phyloP scores from a whole-genome alignment of 257 asterid species.

The Lycium ferocissimum region DNA sequence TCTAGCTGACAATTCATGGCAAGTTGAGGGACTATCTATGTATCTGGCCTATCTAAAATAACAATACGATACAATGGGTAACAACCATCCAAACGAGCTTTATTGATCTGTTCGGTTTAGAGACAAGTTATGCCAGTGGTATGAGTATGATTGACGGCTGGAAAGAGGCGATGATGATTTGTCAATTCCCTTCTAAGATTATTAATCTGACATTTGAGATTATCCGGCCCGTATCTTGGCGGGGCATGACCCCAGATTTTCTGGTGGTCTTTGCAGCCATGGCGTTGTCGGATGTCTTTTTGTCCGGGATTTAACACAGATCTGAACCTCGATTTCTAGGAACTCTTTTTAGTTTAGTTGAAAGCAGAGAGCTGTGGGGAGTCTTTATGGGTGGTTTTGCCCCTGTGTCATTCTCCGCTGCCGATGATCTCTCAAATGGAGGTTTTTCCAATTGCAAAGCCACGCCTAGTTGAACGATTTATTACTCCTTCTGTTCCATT shows the following conservation, averaged over 20 bases:
- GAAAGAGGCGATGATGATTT: constrained; percentile 21
- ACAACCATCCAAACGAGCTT: neutral
- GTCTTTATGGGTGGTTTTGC: constrained; percentile 36
- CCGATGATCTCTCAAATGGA: constrained; percentile 38
- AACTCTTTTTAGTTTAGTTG: constrained; percentile 30
- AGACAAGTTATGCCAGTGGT: neutral
- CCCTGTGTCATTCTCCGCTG: constrained; percentile 25
- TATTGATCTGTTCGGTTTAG: neutral
- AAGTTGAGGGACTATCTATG: neutral
- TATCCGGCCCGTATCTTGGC: constrained; percentile 36
- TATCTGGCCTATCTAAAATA: neutral
- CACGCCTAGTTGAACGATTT: constrained; percentile 17
- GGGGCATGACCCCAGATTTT: constrained; percentile 36
- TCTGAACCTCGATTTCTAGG: constrained; percentile 34
- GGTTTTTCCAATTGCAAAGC: neutral
- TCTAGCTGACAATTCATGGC: neutral
- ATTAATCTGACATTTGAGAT: neutral
- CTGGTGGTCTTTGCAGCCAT: constrained; percentile 35
- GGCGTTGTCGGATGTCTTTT: constrained; percentile 22
- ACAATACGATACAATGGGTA: neutral
- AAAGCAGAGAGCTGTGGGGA: constrained; percentile 28
- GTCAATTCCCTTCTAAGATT: neutral
- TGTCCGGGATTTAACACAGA: neutral
- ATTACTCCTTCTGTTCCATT: neutral
- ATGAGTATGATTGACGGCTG: neutral